A percentile compares a stretch with the other conserved stretches of the same genome.
These are phyloP conservation scores for Claviceps paspali DNA, from an alignment of 2,329 filamentous ascomycete species.

Conservation along the genomic window DNA sequence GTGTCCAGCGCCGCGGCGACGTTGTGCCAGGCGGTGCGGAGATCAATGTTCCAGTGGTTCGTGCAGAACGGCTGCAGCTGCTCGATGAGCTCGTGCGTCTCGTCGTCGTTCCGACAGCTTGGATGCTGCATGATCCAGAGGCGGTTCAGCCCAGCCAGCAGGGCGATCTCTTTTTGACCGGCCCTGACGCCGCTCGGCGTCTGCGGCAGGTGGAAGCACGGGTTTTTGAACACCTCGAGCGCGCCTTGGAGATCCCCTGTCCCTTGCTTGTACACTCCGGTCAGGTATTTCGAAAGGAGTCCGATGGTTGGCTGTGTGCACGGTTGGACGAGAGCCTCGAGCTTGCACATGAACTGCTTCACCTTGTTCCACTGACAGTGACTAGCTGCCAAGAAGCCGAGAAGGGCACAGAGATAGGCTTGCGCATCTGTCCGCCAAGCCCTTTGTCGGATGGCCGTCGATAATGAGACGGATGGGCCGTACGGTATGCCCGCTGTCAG, in stretches of 20 bases:
- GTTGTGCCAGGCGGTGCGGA: conserved; percentile 64
- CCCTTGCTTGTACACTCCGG: conserved; percentile 62
- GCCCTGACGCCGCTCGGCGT: conserved; percentile 27
- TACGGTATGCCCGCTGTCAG: conserved; percentile 21
- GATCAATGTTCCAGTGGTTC: conserved; percentile 56
- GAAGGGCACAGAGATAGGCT: conserved; percentile 56
- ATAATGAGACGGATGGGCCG: conserved; percentile 34
- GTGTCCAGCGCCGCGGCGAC: conserved; percentile 53
- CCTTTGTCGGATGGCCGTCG: conserved; percentile 40
- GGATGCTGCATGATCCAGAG: conserved; percentile 58
- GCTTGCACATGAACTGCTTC: conserved; percentile 36
- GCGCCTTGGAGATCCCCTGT: conserved; percentile 58
- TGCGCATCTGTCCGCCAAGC: conserved; percentile 52
- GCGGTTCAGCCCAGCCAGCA: conserved; percentile 52
- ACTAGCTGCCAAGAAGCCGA: conserved; percentile 53
- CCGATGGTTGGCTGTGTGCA: conserved; percentile 25
- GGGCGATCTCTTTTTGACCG: conserved; percentile 45
- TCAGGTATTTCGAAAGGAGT: conserved; percentile 52
- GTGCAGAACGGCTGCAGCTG: conserved; percentile 52
- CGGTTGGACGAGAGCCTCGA: conserved; percentile 29
- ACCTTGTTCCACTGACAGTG: conserved; percentile 56
- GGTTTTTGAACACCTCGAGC: conserved; percentile 47
- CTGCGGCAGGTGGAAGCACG: conserved; percentile 34
- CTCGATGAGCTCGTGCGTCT: conserved; percentile 46
- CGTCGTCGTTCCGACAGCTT: conserved; percentile 37